These are phyloP conservation scores for Phaffomyces opuntiae DNA, from an alignment of 805 yeast species.

Conservation along the genomic window DNA sequence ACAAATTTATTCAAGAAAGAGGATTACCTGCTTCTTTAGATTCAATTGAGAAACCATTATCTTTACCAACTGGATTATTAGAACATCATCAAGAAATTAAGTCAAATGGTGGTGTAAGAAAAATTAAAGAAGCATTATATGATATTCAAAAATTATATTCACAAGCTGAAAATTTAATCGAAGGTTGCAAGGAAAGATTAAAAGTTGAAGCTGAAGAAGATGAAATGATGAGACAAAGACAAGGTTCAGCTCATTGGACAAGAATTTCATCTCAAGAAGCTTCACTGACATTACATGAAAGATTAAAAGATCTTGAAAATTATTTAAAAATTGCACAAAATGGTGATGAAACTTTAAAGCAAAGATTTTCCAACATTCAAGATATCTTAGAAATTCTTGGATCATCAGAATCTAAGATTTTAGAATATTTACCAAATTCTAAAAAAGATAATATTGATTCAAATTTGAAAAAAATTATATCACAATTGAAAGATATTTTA, in stretches of 20 bases:
- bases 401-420: conserved; percentile 26
- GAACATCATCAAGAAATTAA: conserved; percentile 49
- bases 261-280: conserved; percentile 41
- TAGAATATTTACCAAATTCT: conserved; percentile 25
- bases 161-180: conserved; percentile 35
- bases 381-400: conserved; percentile 37
- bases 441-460: conserved; percentile 27
- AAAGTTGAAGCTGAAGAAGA: conserved; percentile 51
- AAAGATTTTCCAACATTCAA: conserved; percentile 42
- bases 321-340: conserved; percentile 50
- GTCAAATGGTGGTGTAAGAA: conserved; percentile 43
- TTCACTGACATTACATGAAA: conserved; percentile 31
- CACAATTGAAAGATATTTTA: conserved; percentile 28
- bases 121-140: conserved; percentile 33
- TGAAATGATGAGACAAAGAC: conserved; percentile 37
- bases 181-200: conserved; percentile 40
- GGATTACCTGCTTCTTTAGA: conserved; percentile 61
- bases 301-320: conserved; percentile 36
- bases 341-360: conserved; percentile 51
- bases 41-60: conserved; percentile 44
- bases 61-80: conserved; percentile 50
- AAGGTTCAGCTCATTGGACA: conserved; percentile 51
- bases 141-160: conserved; percentile 39
- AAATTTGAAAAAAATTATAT: conserved; percentile 26
- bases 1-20: conserved; percentile 37